phyloP scores from a whole-genome alignment of 2,329 filamentous ascomycete species.

The Fusarium tupiense region DNA sequence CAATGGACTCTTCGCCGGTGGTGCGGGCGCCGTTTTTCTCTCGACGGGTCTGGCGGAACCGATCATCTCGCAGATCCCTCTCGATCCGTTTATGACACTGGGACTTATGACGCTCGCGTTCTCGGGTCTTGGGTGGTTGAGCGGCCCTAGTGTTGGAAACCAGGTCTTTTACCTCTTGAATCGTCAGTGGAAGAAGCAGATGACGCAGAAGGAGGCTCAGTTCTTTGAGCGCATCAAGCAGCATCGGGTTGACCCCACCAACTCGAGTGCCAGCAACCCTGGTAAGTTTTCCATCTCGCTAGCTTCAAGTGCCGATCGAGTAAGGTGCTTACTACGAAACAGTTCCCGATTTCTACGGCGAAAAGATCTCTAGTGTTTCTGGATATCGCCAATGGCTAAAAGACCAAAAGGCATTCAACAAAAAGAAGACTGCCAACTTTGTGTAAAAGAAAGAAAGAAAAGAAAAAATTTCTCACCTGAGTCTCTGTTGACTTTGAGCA shows the following conservation, averaged over 20 bases:
- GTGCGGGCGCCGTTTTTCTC: conserved; percentile 71
- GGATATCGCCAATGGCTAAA: conserved; percentile 97
- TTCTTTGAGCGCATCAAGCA: conserved; percentile 94
- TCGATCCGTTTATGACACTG: conserved; percentile 88
- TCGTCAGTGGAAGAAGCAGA: conserved; percentile 74
- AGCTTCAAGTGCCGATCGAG: not conserved
- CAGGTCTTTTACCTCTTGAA: conserved; percentile 81
- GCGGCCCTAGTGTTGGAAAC: conserved; percentile 84
- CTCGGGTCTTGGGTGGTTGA: conserved; percentile 85
- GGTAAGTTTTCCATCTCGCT: conserved; percentile 50
- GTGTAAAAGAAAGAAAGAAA: conserved; percentile 52
- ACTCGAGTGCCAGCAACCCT: conserved; percentile 89
- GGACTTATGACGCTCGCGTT: conserved; percentile 82
- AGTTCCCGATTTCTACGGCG: conserved; percentile 97
- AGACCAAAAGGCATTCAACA: conserved; percentile 96
- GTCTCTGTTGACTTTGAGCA: conserved; percentile 11
- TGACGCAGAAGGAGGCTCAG: conserved; percentile 89
- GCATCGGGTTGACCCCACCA: conserved; percentile 89
- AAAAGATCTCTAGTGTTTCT: conserved; percentile 94
- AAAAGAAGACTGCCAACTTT: conserved; percentile 82
- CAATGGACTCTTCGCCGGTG: conserved; percentile 70
- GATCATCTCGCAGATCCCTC: conserved; percentile 75
- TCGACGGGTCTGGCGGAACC: conserved; percentile 77
- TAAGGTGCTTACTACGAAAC: conserved; percentile 28
- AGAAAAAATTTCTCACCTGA: conserved; percentile 1